A percentile compares a stretch with the other conserved stretches of the same genome.
phyloP scores from a whole-genome alignment of 2,329 filamentous ascomycete genomes.

The Monosporascus sp. region DNA sequence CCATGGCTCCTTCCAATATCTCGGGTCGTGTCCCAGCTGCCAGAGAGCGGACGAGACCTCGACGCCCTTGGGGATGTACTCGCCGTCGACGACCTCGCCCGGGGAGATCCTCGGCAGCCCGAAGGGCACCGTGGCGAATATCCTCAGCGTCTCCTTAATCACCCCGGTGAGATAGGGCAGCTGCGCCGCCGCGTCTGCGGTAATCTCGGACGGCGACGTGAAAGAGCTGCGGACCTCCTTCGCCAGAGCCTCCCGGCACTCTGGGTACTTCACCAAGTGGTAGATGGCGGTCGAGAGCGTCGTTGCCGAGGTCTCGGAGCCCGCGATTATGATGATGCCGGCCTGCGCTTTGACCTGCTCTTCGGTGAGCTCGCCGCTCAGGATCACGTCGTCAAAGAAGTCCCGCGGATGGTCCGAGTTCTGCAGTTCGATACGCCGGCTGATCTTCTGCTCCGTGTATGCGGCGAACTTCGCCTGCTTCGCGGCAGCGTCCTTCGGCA shows the following conservation, averaged over 20 bases:
- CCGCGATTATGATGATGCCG: constrained; percentile 29
- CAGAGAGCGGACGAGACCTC: constrained; percentile 17
- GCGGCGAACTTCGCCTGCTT: constrained; percentile 16
- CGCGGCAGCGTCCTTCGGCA: constrained; percentile 12
- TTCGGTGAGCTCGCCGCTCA: constrained; percentile 9
- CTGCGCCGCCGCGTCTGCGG: constrained; percentile 8
- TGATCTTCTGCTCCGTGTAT: constrained; percentile 15
- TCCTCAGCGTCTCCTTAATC: constrained; percentile 19
- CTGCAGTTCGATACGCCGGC: constrained; percentile 13
- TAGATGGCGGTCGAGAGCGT: constrained; percentile 32
- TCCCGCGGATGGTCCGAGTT: constrained; percentile 7
- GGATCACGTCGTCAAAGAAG: constrained; percentile 14
- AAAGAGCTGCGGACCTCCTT: constrained; percentile 31
- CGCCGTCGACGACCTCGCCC: constrained; percentile 18
- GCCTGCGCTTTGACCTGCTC: constrained; percentile 16
- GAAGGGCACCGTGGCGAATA: constrained; percentile 19
- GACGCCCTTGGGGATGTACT: constrained; percentile 17
- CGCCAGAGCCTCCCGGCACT: constrained; percentile 27
- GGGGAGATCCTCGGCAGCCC: constrained; percentile 21
- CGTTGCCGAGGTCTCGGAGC: constrained; percentile 37
- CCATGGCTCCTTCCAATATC: constrained; percentile 16
- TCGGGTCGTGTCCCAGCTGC: constrained; percentile 16
- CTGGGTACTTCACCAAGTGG: constrained; percentile 30
- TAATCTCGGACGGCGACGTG: constrained; percentile 14
- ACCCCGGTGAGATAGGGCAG: constrained; percentile 19